Percentiles rank a stretch among this genome's conserved stretches.
phyloP scores from a whole-genome alignment of 2,329 filamentous ascomycete species.

The Alternaria alternata region DNA sequence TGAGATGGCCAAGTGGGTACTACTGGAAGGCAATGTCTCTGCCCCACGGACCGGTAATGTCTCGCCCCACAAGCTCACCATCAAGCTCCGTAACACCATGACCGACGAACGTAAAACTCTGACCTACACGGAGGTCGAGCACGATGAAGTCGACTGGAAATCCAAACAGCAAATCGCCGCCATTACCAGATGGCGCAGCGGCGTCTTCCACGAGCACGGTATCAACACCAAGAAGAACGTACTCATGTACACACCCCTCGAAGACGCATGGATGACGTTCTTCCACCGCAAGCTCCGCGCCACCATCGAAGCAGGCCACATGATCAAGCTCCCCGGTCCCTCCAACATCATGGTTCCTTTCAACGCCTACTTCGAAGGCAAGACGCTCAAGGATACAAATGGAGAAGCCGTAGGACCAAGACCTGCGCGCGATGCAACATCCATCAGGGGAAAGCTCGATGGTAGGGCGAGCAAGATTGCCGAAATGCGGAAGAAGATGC shows the following conservation, averaged over 20 bases:
- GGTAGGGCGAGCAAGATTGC: neutral
- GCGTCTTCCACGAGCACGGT: slow-evolving; percentile 4
- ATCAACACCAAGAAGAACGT: neutral
- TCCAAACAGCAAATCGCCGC: slow-evolving; percentile 2
- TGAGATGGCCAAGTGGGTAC: slow-evolving; percentile 1
- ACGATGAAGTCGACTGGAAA: slow-evolving; percentile 12
- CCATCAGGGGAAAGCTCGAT: neutral
- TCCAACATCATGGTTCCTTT: neutral
- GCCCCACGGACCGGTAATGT: neutral
- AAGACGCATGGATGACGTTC: slow-evolving; percentile 26
- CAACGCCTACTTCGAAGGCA: slow-evolving; percentile 1
- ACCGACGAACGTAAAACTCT: neutral
- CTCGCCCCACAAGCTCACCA: slow-evolving; percentile 1
- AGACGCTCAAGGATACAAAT: neutral
- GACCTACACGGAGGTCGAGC: neutral
- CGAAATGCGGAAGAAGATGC: neutral
- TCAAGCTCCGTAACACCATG: neutral
- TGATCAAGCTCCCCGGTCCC: slow-evolving; percentile 1
- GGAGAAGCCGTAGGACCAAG: neutral
- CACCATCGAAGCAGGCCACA: slow-evolving; percentile 4
- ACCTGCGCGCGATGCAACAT: neutral
- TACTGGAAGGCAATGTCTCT: neutral
- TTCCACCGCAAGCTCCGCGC: slow-evolving; percentile 20
- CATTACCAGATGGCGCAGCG: slow-evolving; percentile 11
- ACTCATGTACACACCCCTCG: slow-evolving; percentile 11